Conservation (phyloP, 2,329 filamentous ascomycete species). For the Helminthosporium solani region DNA sequence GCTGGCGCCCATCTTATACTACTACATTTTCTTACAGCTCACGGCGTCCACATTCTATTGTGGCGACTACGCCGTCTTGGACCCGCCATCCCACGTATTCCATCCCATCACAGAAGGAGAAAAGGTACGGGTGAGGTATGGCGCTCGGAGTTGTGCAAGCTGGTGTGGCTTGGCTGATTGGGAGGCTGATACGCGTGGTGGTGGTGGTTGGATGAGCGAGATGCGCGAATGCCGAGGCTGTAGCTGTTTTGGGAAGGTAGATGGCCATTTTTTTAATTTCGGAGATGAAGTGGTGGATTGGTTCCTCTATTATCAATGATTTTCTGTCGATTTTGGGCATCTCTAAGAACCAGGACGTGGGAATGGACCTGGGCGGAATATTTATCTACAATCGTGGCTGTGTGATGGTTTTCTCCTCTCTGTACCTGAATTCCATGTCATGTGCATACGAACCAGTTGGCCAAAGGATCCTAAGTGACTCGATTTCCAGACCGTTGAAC, state of each 20-base stretch:
- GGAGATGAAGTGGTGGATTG: constrained; percentile 9
- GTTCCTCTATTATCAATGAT: neutral
- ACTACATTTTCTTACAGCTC: neutral
- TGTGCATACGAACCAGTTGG: too few relatives aligned
- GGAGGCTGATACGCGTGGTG: constrained; percentile 14
- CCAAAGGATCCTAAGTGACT: too few relatives aligned
- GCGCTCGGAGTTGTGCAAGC: neutral
- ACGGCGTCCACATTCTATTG: neutral
- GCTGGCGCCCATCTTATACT: neutral
- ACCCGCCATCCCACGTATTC: neutral
- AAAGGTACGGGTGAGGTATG: neutral
- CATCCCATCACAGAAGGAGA: neutral
- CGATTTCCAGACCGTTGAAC: too few relatives aligned
- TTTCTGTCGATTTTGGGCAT: neutral
- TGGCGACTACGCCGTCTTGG: neutral
- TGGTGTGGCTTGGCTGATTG: constrained; percentile 7
- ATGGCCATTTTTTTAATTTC: constrained; percentile 1
- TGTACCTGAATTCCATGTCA: too few relatives aligned
- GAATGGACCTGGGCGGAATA: too few relatives aligned
- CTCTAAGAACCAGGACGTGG: neutral
- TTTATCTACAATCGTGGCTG: too few relatives aligned
- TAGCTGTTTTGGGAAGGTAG: constrained; percentile 8
- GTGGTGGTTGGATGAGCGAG: constrained; percentile 11
- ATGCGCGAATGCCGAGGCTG: constrained; percentile 3
- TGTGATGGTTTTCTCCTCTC: too few relatives aligned